Conservation (phyloP, 2,329 filamentous ascomycete genomes). For the Berkeleyomyces basicola region DNA sequence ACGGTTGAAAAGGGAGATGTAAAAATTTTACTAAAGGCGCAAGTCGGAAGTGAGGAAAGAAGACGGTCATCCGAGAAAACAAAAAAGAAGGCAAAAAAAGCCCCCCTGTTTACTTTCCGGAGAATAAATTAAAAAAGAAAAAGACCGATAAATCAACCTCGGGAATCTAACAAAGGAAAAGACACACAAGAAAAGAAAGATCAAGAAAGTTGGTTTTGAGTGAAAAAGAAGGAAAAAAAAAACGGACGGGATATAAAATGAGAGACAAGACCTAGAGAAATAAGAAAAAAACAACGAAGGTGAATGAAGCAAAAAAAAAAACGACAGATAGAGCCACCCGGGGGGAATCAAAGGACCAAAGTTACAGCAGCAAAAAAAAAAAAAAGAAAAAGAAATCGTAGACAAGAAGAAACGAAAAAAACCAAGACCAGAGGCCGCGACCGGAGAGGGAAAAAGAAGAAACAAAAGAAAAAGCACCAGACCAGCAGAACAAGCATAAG, state of each 20-base stretch:
- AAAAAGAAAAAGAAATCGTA: background rate
- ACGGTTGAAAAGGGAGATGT: too few species aligned
- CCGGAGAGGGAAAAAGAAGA: background rate
- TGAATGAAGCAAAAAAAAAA: background rate
- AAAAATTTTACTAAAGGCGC: too few species aligned
- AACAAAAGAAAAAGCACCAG: background rate
- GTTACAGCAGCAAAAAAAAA: background rate
- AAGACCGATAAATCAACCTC: too few species aligned
- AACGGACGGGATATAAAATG: conserved; percentile 4
- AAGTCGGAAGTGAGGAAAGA: too few species aligned
- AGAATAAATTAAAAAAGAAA: too few species aligned
- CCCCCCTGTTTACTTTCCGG: too few species aligned
- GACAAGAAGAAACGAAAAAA: too few species aligned
- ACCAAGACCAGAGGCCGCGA: too few species aligned
- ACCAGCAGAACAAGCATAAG: background rate
- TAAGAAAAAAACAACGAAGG: background rate
- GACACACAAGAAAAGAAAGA: too few species aligned
- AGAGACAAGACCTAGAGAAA: conserved; percentile 3
- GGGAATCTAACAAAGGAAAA: too few species aligned
- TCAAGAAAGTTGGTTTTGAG: background rate
- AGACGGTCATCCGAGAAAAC: too few species aligned
- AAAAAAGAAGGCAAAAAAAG: too few species aligned
- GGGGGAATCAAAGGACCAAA: background rate
- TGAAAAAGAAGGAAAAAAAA: background rate
- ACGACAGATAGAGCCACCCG: background rate